phyloP scores from a whole-genome alignment of 2,329 filamentous ascomycete species.

The Gremmenia infestans region DNA sequence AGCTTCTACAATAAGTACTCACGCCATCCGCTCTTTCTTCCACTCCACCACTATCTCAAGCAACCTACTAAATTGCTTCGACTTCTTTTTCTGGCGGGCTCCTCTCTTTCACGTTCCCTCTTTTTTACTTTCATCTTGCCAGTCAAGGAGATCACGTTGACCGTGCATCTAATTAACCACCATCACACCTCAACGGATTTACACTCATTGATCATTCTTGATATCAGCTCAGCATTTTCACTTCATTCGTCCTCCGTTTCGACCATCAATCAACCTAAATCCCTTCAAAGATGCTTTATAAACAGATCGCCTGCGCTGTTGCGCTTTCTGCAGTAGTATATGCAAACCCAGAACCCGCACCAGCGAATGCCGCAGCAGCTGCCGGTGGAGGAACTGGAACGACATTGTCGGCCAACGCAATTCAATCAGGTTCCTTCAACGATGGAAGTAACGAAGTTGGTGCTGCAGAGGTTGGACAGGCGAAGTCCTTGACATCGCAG shows the following conservation, averaged over 20 bases:
- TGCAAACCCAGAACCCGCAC: slow-evolving; percentile 14
- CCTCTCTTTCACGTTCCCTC: slow-evolving; percentile 27
- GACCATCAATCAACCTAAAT: neutral
- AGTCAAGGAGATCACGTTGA: slow-evolving; percentile 35
- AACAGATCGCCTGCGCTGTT: slow-evolving; percentile 21
- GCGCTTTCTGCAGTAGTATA: slow-evolving; percentile 20
- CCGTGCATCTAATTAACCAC: slow-evolving; percentile 30
- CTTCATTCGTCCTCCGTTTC: slow-evolving; percentile 1
- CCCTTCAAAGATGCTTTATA: slow-evolving; percentile 26
- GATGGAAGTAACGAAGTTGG: slow-evolving; percentile 18
- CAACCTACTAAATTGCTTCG: slow-evolving; percentile 18
- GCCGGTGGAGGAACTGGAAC: slow-evolving; percentile 1
- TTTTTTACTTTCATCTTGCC: slow-evolving; percentile 29
- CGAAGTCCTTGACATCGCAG: slow-evolving; percentile 19
- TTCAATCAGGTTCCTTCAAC: slow-evolving; percentile 19
- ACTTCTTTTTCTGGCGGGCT: slow-evolving; percentile 20
- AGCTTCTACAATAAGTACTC: slow-evolving; percentile 30
- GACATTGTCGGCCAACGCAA: slow-evolving; percentile 7
- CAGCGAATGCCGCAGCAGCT: neutral
- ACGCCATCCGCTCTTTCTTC: slow-evolving; percentile 13
- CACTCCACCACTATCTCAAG: slow-evolving; percentile 20
- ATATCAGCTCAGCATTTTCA: slow-evolving; percentile 10
- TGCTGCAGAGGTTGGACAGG: slow-evolving; percentile 13
- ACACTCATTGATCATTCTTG: slow-evolving; percentile 24
- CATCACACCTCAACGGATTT: slow-evolving; percentile 30